phyloP scores from a whole-genome alignment of 352 stramenopile genomes.

The Achlya hypogyna region DNA sequence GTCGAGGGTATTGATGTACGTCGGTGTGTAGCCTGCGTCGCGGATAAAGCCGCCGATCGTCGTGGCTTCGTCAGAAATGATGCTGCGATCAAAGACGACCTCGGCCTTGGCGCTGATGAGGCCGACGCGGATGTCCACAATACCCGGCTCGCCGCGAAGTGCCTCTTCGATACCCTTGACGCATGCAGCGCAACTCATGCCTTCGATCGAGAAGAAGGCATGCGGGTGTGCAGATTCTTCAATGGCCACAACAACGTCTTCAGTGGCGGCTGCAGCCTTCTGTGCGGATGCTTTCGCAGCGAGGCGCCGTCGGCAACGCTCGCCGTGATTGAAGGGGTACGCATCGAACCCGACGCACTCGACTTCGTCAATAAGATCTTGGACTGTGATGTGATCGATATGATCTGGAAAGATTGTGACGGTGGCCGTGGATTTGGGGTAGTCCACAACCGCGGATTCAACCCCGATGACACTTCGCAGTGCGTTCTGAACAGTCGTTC shows the following conservation, averaged over 20 bases:
- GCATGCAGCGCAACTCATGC: conserved; percentile 80
- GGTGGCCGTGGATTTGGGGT: conserved; percentile 32
- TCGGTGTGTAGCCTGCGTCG: conserved; percentile 67
- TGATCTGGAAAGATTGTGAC: conserved; percentile 28
- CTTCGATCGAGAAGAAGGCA: conserved; percentile 74
- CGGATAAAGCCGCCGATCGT: conserved; percentile 52
- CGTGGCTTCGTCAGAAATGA: conserved; percentile 44
- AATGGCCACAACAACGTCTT: conserved; percentile 27
- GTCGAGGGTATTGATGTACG: conserved; percentile 68
- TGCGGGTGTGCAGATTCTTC: conserved; percentile 37
- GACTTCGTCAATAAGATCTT: conserved; percentile 25
- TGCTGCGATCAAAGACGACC: conserved; percentile 63
- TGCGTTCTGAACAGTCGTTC: conserved; percentile 41
- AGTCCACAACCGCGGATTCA: conserved; percentile 22
- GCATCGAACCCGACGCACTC: conserved; percentile 33
- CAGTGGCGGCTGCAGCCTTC: conserved; percentile 21
- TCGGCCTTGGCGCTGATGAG: conserved; percentile 83
- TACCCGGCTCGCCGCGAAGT: conserved; percentile 44
- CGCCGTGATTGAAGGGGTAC: conserved; percentile 32
- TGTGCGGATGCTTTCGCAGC: conserved; percentile 35
- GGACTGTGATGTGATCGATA: conserved; percentile 12
- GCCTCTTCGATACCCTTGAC: conserved; percentile 83
- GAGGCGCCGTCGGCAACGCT: conserved; percentile 50
- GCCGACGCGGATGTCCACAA: conserved; percentile 69
- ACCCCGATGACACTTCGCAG: conserved; percentile 27